Base-by-base conservation (phyloP, 495 filamentous ascomycete species). In the Xylaria bambusicola region DNA sequence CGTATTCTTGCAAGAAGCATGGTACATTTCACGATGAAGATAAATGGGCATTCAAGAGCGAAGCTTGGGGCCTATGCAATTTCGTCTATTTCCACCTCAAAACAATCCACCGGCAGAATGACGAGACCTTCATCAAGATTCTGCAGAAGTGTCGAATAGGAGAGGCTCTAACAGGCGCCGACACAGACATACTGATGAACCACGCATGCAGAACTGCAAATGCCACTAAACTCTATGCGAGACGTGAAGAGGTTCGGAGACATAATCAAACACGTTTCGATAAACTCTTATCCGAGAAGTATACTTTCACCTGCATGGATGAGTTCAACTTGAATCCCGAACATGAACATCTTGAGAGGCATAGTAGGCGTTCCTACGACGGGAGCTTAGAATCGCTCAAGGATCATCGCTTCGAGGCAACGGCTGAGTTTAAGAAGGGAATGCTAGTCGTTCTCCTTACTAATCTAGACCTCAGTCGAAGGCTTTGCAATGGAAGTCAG, bases 391-490 rank as follows among this genome's bases (percentile, higher is more conserved):
- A 84, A 2, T 82, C 83, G 0, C 67, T 75, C 49, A 73, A 75
- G 26, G 90, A 98, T 64, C 77, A 81, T 29, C 71, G 68, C 10
- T 72, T 72, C 31, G 71, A 61, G 58, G 66, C 18, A 65, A 79
- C 56, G 79, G 84, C 65, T 81, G 75, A 84, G 26, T 81, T 97
- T 31, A 97, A 97, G 66, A 86, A 88, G 56, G 92, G 93, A 6
- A 87, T 92, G 29, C 90, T 93, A 50, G 93, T 98, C 23, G 94
- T 98, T 82, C 77, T 98, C 10, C 94, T 97, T 71, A 92, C 92
- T 58, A 98, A 98, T 65, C 83, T 97, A 67, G 91, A 97, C 70
- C 56, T 78, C 1, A 1, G n/a, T 0, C 81, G 86, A 2, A 82
- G 80, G 0, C 84, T 97, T 0, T 93, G 94, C 65, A 98, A 98